Conservation (phyloP, 495 filamentous ascomycete genomes). For the Pseudoneurospora amorphoporcata region DNA sequence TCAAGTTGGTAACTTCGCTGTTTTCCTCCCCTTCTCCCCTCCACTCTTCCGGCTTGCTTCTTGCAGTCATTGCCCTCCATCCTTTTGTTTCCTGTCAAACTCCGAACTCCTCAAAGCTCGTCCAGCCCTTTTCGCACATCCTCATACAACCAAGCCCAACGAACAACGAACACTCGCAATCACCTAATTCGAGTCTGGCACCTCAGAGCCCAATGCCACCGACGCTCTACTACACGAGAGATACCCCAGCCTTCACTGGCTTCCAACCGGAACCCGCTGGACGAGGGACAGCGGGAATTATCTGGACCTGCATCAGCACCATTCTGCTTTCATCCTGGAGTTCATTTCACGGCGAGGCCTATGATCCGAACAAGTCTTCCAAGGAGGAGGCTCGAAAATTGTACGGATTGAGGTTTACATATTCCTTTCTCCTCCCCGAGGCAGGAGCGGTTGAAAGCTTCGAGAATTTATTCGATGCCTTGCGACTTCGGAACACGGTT, state of each 20-base stretch:
- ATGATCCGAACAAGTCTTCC: background rate
- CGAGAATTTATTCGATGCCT: fast-evolving
- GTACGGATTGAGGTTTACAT: fast-evolving
- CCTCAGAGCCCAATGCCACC: background rate
- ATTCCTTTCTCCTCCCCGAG: background rate
- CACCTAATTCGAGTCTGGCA: background rate
- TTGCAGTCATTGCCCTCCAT: background rate
- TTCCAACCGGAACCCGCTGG: background rate
- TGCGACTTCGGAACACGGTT: background rate
- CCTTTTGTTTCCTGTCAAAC: background rate
- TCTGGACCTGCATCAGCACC: background rate
- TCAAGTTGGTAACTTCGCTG: background rate
- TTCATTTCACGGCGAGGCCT: background rate
- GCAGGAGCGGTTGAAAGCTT: background rate
- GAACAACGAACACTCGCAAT: background rate
- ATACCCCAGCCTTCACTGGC: background rate
- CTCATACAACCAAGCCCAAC: fast-evolving
- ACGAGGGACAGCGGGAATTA: background rate
- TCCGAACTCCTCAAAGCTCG: background rate
- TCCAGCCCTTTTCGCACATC: background rate
- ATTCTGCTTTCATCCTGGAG: background rate
- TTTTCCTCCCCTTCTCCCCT: background rate
- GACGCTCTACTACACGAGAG: background rate
- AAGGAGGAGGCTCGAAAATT: fast-evolving
- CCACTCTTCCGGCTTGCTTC: background rate